Percentiles rank a stretch among this genome's conserved stretches.
Evolutionary conservation across 2,329 filamentous ascomycete genomes (phyloP).

Genomic region (Calonectria ilicicola): DNA sequence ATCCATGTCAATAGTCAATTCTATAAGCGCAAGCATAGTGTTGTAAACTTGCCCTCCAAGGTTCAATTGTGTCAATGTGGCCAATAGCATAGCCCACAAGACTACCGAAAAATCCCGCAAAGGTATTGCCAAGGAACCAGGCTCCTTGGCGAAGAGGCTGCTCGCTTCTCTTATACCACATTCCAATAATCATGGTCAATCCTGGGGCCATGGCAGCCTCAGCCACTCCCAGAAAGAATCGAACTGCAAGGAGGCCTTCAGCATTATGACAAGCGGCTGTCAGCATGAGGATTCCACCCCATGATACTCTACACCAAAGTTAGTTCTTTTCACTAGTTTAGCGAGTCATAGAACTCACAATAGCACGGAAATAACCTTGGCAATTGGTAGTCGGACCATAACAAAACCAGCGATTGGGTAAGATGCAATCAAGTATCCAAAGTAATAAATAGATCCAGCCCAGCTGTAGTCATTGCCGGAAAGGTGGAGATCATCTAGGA

Average conservation of each 20-base stretch:
- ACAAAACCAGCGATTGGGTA: conserved; percentile 41
- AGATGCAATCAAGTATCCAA: conserved; percentile 58
- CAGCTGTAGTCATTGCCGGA: conserved; percentile 64
- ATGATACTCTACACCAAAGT: conserved; percentile 37
- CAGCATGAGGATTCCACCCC: conserved; percentile 56
- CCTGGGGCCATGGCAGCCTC: conserved; percentile 48
- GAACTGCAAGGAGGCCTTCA: conserved; percentile 43
- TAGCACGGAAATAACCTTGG: conserved; percentile 40
- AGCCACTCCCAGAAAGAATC: conserved; percentile 49
- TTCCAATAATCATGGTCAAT: conserved; percentile 44
- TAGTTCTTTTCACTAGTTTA: no score
- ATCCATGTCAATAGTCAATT: background rate
- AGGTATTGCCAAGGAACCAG: conserved; percentile 50
- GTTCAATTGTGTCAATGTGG: conserved; percentile 37
- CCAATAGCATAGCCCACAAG: conserved; percentile 46
- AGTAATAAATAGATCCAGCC: conserved; percentile 63
- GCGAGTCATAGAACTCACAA: conserved; percentile 20
- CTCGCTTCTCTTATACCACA: conserved; percentile 50
- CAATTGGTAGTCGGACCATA: conserved; percentile 41
- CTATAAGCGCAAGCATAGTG: no score
- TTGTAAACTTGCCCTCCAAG: conserved; percentile 44
- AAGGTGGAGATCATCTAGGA: conserved; percentile 59
- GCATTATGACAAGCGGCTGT: conserved; percentile 52
- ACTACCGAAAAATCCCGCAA: conserved; percentile 44
- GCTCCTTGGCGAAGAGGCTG: conserved; percentile 45